A percentile compares a stretch with the other conserved stretches of the same genome.
Evolutionary conservation across 1,284 basidiomycete species (phyloP).

Genomic region (Apiotrichum akiyoshidainum): DNA sequence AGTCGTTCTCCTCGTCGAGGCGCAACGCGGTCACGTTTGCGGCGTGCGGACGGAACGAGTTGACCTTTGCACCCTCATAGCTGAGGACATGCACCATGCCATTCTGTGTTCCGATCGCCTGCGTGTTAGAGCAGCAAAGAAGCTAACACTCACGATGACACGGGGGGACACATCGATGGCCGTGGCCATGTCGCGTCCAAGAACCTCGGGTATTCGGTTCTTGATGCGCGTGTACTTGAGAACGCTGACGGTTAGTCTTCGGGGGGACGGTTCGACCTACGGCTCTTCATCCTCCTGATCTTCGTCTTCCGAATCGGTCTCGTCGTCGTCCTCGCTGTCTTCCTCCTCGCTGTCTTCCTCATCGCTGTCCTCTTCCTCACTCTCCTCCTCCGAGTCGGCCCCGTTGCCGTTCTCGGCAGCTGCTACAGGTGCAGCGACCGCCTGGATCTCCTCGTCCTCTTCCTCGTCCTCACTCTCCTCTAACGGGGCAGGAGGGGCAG

Average conservation of each 20-base stretch:
- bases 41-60: slow-evolving; percentile 87
- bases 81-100: slow-evolving; percentile 87
- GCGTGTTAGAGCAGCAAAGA: slow-evolving; percentile 16
- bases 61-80: slow-evolving; percentile 74
- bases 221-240: slow-evolving; percentile 85
- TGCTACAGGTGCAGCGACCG: slow-evolving; percentile 4
- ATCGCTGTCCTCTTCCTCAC: slow-evolving; percentile 14
- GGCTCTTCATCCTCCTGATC: slow-evolving; percentile 50
- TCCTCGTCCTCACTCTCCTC: slow-evolving; percentile 52
- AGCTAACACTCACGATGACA: slow-evolving; percentile 62
- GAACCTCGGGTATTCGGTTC: slow-evolving; percentile 70
- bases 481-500: slow-evolving; percentile 48
- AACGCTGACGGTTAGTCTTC: slow-evolving; percentile 49
- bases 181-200: slow-evolving; percentile 83
- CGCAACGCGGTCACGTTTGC: slow-evolving; percentile 83
- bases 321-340: slow-evolving; percentile 14
- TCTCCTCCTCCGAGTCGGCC: slow-evolving; percentile 8
- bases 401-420: slow-evolving; percentile 17
- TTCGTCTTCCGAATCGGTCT: slow-evolving; percentile 28
- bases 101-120: slow-evolving; percentile 86
- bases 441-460: slow-evolving; percentile 50
- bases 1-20: slow-evolving; percentile 81
- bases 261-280: slow-evolving; percentile 22
- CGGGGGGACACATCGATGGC: slow-evolving; percentile 73
- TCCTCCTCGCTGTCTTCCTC: too few species aligned